These are phyloP conservation scores for Aspergillus proliferans DNA, from an alignment of 2,329 filamentous ascomycete genomes.

Conservation along the genomic window DNA sequence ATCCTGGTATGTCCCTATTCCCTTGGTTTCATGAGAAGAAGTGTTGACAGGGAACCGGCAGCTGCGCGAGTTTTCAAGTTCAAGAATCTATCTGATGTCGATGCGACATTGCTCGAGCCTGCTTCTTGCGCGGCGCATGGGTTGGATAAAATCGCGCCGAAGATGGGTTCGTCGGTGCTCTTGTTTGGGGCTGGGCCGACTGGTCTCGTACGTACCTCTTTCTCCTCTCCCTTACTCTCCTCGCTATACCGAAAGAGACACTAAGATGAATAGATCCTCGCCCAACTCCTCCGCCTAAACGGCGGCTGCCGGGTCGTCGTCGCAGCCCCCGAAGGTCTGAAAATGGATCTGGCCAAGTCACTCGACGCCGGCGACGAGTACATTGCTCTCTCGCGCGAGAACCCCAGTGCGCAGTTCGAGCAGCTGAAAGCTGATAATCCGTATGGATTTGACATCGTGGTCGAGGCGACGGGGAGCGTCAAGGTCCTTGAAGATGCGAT, in stretches of 20 bases:
- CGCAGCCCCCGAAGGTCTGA: slow-evolving; percentile 61
- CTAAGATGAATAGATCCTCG: slow-evolving; percentile 36
- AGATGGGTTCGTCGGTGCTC: slow-evolving; percentile 58
- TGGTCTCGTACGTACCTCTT: slow-evolving; percentile 59
- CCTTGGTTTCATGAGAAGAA: neutral
- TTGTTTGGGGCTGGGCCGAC: slow-evolving; percentile 66
- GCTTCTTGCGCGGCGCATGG: slow-evolving; percentile 67
- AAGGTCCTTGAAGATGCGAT: slow-evolving; percentile 66
- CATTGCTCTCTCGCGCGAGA: slow-evolving; percentile 40
- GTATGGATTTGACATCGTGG: slow-evolving; percentile 67
- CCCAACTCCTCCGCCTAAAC: slow-evolving; percentile 58
- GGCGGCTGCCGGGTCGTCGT: slow-evolving; percentile 65
- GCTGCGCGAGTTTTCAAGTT: slow-evolving; percentile 59
- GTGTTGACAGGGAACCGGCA: slow-evolving; percentile 10
- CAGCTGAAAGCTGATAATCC: slow-evolving; percentile 60
- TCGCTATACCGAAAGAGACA: neutral
- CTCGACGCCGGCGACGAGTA: slow-evolving; percentile 46
- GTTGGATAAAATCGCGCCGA: slow-evolving; percentile 61
- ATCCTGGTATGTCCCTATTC: slow-evolving; percentile 30
- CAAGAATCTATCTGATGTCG: slow-evolving; percentile 60
- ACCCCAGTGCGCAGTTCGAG: slow-evolving; percentile 55
- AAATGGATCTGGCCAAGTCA: slow-evolving; percentile 60
- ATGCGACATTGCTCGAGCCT: slow-evolving; percentile 64
- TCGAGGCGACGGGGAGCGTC: slow-evolving; percentile 63
- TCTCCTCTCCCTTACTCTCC: slow-evolving; percentile 59